These are phyloP conservation scores for Alopecurus myosuroides DNA, from an alignment of 176 grass and related monocot genomes.

Conservation along the genomic window DNA sequence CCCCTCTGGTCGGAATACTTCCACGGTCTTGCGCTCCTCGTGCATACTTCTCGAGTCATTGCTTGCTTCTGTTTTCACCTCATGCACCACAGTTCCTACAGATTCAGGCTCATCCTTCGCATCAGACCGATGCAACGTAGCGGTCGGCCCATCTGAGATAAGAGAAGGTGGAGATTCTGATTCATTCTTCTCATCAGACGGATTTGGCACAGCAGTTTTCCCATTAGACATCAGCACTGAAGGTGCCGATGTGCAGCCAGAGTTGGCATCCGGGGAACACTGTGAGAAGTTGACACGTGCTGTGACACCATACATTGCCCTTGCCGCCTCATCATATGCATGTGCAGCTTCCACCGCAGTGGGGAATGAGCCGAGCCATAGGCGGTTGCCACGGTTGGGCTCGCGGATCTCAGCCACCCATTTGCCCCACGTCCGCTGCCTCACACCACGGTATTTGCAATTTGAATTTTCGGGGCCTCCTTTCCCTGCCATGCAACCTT, in stretches of 20 bases:
- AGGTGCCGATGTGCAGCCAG: slow-evolving; percentile 35
- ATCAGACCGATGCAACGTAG: slow-evolving; percentile 7
- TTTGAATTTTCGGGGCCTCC: slow-evolving; percentile 72
- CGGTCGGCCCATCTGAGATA: neutral
- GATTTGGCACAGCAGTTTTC: neutral
- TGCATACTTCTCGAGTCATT: slow-evolving; percentile 12
- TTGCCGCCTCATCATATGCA: slow-evolving; percentile 83
- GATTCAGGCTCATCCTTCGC: slow-evolving; percentile 34
- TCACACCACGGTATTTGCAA: slow-evolving; percentile 73
- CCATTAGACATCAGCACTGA: slow-evolving; percentile 8
- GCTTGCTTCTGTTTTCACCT: slow-evolving; percentile 33
- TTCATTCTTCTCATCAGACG: slow-evolving; percentile 8
- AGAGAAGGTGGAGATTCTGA: slow-evolving; percentile 20
- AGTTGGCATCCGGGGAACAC: slow-evolving; percentile 8
- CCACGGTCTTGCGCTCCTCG: neutral
- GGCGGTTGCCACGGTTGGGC: slow-evolving; percentile 67
- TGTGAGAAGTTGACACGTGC: slow-evolving; percentile 69
- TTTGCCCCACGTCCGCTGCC: slow-evolving; percentile 91
- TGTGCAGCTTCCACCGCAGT: slow-evolving; percentile 57
- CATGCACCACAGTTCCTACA: slow-evolving; percentile 29
- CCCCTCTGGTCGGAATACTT: slow-evolving; percentile 11
- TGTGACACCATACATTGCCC: slow-evolving; percentile 68
- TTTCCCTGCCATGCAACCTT: slow-evolving; percentile 94
- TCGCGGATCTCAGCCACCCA: slow-evolving; percentile 98
- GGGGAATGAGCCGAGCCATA: slow-evolving; percentile 88